These are phyloP conservation scores for Claviceps maximensis DNA, from an alignment of 2,329 filamentous ascomycete species.

Conservation along the genomic window DNA sequence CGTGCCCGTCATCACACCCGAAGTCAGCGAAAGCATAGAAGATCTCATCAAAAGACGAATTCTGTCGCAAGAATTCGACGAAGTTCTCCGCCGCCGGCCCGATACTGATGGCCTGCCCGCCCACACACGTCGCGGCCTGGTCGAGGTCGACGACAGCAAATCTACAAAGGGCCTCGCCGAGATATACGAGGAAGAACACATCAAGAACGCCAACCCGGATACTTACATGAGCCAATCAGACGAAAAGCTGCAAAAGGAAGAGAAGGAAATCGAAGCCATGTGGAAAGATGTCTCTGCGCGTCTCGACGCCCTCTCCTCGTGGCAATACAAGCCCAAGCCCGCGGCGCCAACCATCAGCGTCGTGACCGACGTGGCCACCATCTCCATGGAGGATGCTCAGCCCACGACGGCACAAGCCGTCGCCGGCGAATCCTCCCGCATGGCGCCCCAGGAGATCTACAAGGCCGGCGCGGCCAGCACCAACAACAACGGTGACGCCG, in stretches of 20 bases:
- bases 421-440: constrained; percentile 52
- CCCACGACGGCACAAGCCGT: constrained; percentile 70
- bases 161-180: constrained; percentile 79
- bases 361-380: constrained; percentile 78
- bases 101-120: constrained; percentile 52
- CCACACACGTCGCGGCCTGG: constrained; percentile 53
- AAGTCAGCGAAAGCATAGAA: constrained; percentile 83
- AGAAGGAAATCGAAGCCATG: constrained; percentile 66
- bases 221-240: constrained; percentile 70
- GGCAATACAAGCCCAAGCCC: constrained; percentile 89
- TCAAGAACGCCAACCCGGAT: constrained; percentile 62
- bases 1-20: constrained; percentile 82
- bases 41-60: constrained; percentile 90
- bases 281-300: constrained; percentile 73
- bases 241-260: constrained; percentile 69
- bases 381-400: constrained; percentile 90
- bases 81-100: constrained; percentile 70
- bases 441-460: constrained; percentile 93
- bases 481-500: constrained; percentile 27
- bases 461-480: constrained; percentile 42
- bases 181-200: constrained; percentile 86
- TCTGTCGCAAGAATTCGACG: constrained; percentile 80
- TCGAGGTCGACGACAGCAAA: constrained; percentile 79
- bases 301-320: constrained; percentile 80
- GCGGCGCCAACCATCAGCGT: constrained; percentile 71